These are phyloP conservation scores for Meyerozyma carpophila DNA, from an alignment of 1,139 yeast genomes.

Conservation along the genomic window DNA sequence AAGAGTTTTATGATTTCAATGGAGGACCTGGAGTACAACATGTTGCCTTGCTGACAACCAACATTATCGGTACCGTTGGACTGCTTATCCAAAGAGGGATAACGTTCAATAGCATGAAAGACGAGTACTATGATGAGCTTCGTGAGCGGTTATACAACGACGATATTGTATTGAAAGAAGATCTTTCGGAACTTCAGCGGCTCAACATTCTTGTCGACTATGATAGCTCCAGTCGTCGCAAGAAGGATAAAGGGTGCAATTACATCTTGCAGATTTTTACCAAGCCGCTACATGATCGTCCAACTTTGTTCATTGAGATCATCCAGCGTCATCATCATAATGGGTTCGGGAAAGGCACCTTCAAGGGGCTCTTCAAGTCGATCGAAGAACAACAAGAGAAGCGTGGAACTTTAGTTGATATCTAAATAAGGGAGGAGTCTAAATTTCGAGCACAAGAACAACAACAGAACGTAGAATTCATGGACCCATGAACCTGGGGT, in stretches of 20 bases:
- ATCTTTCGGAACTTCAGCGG: constrained; percentile 31
- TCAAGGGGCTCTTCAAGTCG: constrained; percentile 72
- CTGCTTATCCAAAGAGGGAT: constrained; percentile 55
- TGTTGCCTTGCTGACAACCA: constrained; percentile 58
- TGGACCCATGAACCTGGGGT: not conserved
- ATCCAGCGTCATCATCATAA: constrained; percentile 75
- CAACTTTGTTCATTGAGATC: constrained; percentile 74
- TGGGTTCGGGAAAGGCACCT: constrained; percentile 88
- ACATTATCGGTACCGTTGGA: constrained; percentile 55
- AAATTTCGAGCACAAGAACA: not conserved
- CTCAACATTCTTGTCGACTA: constrained; percentile 67
- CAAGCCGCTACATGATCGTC: constrained; percentile 69
- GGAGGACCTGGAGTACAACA: constrained; percentile 85
- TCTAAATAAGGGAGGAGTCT: not conserved
- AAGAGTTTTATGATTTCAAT: constrained; percentile 70
- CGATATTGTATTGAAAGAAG: constrained; percentile 42
- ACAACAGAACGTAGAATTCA: not conserved
- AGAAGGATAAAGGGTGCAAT: constrained; percentile 35
- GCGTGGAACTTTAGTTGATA: constrained; percentile 40
- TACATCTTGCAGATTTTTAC: constrained; percentile 76
- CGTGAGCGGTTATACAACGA: constrained; percentile 31
- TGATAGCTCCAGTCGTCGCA: constrained; percentile 43
- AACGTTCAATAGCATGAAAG: constrained; percentile 60
- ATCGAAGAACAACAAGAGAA: constrained; percentile 58
- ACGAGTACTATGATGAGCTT: constrained; percentile 49